These are phyloP conservation scores for Wickerhamiella parazyma DNA, from an alignment of 805 yeast genomes.

Conservation along the genomic window DNA sequence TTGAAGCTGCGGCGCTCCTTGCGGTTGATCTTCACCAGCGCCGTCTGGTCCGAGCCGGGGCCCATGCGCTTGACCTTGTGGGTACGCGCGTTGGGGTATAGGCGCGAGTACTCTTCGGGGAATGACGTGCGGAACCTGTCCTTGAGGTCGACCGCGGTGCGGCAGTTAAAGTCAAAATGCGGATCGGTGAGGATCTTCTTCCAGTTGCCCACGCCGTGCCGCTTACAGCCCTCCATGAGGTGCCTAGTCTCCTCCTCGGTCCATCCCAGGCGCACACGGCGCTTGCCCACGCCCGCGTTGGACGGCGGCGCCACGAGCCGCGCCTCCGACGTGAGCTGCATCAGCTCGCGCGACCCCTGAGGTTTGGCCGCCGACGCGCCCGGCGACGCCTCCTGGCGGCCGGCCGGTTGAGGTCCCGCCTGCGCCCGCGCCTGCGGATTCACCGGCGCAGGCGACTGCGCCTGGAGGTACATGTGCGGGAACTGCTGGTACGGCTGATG, in stretches of 20 bases:
- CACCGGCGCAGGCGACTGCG: background rate
- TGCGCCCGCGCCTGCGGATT: background rate
- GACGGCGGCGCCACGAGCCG: slow-evolving; percentile 3
- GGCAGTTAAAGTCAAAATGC: slow-evolving; percentile 28
- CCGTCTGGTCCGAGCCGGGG: slow-evolving; percentile 14
- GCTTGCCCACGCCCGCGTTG: slow-evolving; percentile 20
- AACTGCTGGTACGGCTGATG: background rate
- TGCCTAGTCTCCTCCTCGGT: slow-evolving; percentile 31
- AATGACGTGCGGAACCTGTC: slow-evolving; percentile 34
- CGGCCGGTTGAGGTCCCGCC: background rate
- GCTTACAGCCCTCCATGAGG: slow-evolving; percentile 31
- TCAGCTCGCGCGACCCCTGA: background rate
- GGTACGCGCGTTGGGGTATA: slow-evolving; percentile 34
- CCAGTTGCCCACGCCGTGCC: slow-evolving; percentile 35
- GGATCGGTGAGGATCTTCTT: slow-evolving; percentile 33
- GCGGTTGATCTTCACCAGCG: slow-evolving; percentile 31
- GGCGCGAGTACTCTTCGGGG: slow-evolving; percentile 32
- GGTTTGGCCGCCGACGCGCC: background rate
- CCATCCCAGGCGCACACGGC: slow-evolving; percentile 30
- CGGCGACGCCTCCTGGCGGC: background rate
- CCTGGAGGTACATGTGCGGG: slow-evolving; percentile 5
- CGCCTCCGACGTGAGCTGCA: slow-evolving; percentile 1
- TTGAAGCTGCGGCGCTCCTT: slow-evolving; percentile 32
- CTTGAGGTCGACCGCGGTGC: slow-evolving; percentile 34
- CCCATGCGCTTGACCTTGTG: slow-evolving; percentile 26